These are phyloP conservation scores for Actinomortierella ambigua DNA, from an alignment of 371 early-diverging fungal genomes.

Conservation along the genomic window DNA sequence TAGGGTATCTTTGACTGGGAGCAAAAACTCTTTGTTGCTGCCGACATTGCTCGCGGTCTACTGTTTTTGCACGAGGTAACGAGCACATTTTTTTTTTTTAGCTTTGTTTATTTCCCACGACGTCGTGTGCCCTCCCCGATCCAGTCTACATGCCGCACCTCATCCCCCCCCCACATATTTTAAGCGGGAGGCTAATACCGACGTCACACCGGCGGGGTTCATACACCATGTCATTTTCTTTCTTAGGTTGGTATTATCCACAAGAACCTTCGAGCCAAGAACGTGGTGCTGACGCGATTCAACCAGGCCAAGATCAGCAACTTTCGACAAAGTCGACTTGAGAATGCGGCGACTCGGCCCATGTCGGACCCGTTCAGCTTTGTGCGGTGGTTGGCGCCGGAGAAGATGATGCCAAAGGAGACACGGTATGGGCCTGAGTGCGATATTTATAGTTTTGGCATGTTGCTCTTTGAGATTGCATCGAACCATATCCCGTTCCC, in stretches of 20 bases:
- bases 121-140: too few relatives aligned
- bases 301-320: slow-evolving; percentile 44
- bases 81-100: slow-evolving; percentile 1
- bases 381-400: slow-evolving; percentile 47
- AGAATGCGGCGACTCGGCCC: slow-evolving; percentile 30
- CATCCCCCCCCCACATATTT: too few relatives aligned
- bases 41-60: slow-evolving; percentile 36
- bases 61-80: slow-evolving; percentile 37
- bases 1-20: slow-evolving; percentile 43
- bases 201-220: slow-evolving; percentile 1
- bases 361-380: slow-evolving; percentile 45
- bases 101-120: slow-evolving; percentile 23
- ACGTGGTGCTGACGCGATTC: slow-evolving; percentile 31
- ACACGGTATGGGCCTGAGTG: slow-evolving; percentile 39
- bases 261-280: slow-evolving; percentile 46
- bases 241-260: slow-evolving; percentile 44
- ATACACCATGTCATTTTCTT: slow-evolving; percentile 3
- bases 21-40: slow-evolving; percentile 32
- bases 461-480: slow-evolving; percentile 42
- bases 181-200: too few relatives aligned
- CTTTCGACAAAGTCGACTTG: slow-evolving; percentile 46
- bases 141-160: too few relatives aligned
- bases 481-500: slow-evolving; percentile 35
- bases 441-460: slow-evolving; percentile 44
- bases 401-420: slow-evolving; percentile 41